Evolutionary conservation across 2,329 filamentous ascomycete genomes (phyloP), one percentile per base, ranked within the genome.

Genomic region (Hymenoscyphus fructigenus): DNA sequence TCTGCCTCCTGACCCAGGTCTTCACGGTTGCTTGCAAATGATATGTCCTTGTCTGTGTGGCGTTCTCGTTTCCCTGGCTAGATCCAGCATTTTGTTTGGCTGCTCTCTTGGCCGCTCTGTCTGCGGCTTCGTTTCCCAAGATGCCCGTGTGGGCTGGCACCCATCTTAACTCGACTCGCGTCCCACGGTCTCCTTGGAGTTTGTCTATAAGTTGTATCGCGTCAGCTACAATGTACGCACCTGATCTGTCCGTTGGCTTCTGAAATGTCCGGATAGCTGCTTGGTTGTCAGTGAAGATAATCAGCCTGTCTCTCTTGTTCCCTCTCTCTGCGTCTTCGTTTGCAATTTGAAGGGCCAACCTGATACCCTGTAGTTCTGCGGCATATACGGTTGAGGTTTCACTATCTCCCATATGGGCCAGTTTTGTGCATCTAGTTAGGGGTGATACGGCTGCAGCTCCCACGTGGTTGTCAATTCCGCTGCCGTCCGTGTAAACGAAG

Each of bases 191-290:
- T 44, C n/a, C n/a, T n/a, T 62, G 59, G 57, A 71, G 62, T 32
- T 62, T 60, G 32, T 73, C 63, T n/a, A 73, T 59, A 53, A 60
- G 38, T 64, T 44, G 65, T 29, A 73, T 66, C 5, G 66, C 72
- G 64, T 73, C 67, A 15, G 60, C 59, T 59, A 74, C 66, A 64
- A 73, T 73, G 58, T 76, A 76, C 63, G 75, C 67, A 50, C 74
- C 69, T 0, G 72, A 76, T 34, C 70, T 70, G 57, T 63, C 57
- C 47, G 72, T 71, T 9, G 71, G 74, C 57, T 73, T 71, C 36
- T 20, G 56, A 15, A 74, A 69, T n/a, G 72, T 74, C 64, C 71
- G 66, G 29, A 76, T 75, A 32, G 73, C 72, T 9, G 73, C 74
- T 56, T 76, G 68, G 63, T 76, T 77, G 60, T 59, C 57, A 7